Evolutionary conservation across 2,329 filamentous ascomycete genomes (phyloP), one percentile per base, ranked within the genome.

Genomic region (Penicillium sp.): DNA sequence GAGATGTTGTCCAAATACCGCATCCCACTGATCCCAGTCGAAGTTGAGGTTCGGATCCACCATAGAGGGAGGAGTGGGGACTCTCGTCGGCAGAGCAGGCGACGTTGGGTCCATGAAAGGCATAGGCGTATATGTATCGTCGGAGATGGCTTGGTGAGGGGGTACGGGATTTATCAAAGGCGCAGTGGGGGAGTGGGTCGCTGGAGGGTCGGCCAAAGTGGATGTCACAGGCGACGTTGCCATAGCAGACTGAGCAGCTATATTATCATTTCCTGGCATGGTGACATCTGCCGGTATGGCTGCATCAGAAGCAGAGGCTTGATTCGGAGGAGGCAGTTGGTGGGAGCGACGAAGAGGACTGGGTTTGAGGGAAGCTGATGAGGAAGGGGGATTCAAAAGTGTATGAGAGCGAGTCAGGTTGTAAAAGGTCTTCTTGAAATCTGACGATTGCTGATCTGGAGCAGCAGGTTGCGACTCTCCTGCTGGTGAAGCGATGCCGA

Each of bases 11-110:
- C 72, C 71, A 42, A 75, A 75, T 2, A 74, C 71, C 6, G 71
- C 69, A 42, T 75, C 72, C 72, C 72, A 75, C 52, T 72, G 66
- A 43, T 74, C 72, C 72, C 72, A 75, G 56, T 75, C 72, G 53
- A 75, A 75, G 44, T 71, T 68, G 16, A 72, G 43, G 37, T 71
- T 72, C 7, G 68, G 65, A 16, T 69, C 69, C 7, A 69, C 55
- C 62, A 69, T 64, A 1, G 64, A 68, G 1, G 65, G 63, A 0
- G 64, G 67, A 10, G 66, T 69, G 22, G 64, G 62, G 20, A 57
- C 57, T 9, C 51, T 49, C 16, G 53, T 42, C 5, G 52, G 49
- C 8, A 31, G 32, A 32, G 50, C 51, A 5, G 58, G 57, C 7
- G 56, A 58, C 6, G 46, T 11, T 7, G 56, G 31, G 13, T 66